A percentile compares a stretch with the other conserved stretches of the same genome.
phyloP scores from a whole-genome alignment of 2,329 filamentous ascomycete genomes.

The Bipolaris cookei region DNA sequence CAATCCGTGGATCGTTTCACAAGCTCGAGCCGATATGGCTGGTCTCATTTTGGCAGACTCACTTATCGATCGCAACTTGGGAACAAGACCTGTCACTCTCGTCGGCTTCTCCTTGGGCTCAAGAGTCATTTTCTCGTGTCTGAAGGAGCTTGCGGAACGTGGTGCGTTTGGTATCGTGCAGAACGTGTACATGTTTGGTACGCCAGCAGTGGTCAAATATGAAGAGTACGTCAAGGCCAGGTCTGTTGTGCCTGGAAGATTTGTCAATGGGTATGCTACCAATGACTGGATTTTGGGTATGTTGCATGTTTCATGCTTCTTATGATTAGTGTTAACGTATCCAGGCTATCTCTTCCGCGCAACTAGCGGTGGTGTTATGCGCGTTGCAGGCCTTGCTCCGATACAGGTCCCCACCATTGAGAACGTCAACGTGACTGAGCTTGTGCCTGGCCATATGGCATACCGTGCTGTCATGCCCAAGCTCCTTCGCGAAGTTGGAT shows the following conservation, averaged over 20 bases:
- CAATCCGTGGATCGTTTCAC: slow-evolving; percentile 97
- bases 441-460: slow-evolving; percentile 93
- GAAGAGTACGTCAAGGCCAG: slow-evolving; percentile 85
- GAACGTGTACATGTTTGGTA: slow-evolving; percentile 94
- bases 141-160: slow-evolving; percentile 83
- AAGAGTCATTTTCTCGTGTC: slow-evolving; percentile 88
- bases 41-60: slow-evolving; percentile 95
- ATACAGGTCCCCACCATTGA: slow-evolving; percentile 85
- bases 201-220: slow-evolving; percentile 86
- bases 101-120: slow-evolving; percentile 94
- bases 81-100: slow-evolving; percentile 87
- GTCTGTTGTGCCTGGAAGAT: slow-evolving; percentile 87
- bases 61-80: slow-evolving; percentile 87
- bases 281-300: slow-evolving; percentile 93
- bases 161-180: slow-evolving; percentile 88
- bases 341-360: slow-evolving; percentile 86
- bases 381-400: slow-evolving; percentile 80
- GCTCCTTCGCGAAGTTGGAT: slow-evolving; percentile 84
- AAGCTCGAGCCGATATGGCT: slow-evolving; percentile 85
- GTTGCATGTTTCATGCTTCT: slow-evolving; percentile 11
- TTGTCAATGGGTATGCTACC: slow-evolving; percentile 90
- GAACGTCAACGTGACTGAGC: slow-evolving; percentile 84
- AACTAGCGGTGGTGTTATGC: slow-evolving; percentile 88
- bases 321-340: slow-evolving; percentile 14
- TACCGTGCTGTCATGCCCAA: slow-evolving; percentile 92